Evolutionary conservation across 768 basidiomycete genomes (phyloP).

Genomic region (Russula sp.): DNA sequence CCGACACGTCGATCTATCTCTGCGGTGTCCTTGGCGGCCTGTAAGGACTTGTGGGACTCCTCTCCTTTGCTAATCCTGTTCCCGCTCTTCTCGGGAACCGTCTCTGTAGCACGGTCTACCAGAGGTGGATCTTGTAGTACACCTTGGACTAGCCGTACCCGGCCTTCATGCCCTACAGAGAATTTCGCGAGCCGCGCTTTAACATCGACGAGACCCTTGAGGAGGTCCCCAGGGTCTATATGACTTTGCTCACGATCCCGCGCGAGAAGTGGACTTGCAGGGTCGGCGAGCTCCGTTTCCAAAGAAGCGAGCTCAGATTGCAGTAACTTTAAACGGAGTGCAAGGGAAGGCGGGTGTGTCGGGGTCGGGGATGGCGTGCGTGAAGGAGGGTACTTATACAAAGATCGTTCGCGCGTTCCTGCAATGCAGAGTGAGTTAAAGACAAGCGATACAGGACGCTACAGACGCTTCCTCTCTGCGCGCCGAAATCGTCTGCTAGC

Average conservation of each 20-base stretch:
- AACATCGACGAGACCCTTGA: slow-evolving; percentile 72
- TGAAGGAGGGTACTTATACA: slow-evolving; percentile 68
- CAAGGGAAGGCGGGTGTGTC: slow-evolving; percentile 31
- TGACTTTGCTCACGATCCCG: slow-evolving; percentile 54
- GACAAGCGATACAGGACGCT: neutral
- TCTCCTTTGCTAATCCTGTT: slow-evolving; percentile 11
- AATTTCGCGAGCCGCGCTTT: slow-evolving; percentile 63
- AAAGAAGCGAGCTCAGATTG: slow-evolving; percentile 75
- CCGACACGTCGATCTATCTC: slow-evolving; percentile 83
- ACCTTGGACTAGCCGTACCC: slow-evolving; percentile 55
- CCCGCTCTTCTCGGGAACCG: slow-evolving; percentile 21
- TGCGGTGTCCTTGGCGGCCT: slow-evolving; percentile 46
- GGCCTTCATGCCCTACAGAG: slow-evolving; percentile 55
- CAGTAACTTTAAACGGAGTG: slow-evolving; percentile 46
- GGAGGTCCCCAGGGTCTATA: slow-evolving; percentile 68
- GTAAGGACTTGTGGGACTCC: slow-evolving; percentile 10
- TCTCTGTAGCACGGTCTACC: slow-evolving; percentile 21
- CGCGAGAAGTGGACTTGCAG: slow-evolving; percentile 61
- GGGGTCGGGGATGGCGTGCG: slow-evolving; percentile 44
- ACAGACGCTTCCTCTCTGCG: slow-evolving; percentile 54
- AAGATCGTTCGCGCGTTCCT: slow-evolving; percentile 39
- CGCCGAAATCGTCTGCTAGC: slow-evolving; percentile 66
- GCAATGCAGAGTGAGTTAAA: slow-evolving; percentile 34
- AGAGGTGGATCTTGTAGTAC: slow-evolving; percentile 40
- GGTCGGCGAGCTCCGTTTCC: slow-evolving; percentile 78